Conservation (phyloP, 164 flowering plant species). For the Magnolia officinalis region DNA sequence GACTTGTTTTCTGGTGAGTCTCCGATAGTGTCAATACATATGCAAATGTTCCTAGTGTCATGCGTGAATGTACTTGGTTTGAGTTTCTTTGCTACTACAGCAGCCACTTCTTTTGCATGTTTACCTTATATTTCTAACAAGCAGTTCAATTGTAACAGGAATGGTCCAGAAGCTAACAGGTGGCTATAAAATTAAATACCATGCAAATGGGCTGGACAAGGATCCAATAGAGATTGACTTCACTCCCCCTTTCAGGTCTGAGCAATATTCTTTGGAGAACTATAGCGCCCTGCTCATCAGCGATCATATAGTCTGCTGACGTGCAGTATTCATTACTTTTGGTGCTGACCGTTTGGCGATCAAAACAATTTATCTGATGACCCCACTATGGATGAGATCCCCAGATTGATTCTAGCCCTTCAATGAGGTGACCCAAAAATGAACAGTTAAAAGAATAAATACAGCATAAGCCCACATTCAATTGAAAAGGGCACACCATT, state of each 20-base stretch:
- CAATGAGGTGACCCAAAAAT: too few species aligned
- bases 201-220: conserved; percentile 71
- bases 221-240: conserved; percentile 96
- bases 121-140: conserved; percentile 3
- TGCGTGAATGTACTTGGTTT: not conserved
- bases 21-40: not conserved
- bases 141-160: conserved; percentile 41
- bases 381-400: not conserved
- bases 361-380: not conserved
- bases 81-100: not conserved
- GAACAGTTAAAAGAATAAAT: too few species aligned
- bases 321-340: not conserved
- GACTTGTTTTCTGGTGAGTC: conserved; percentile 74
- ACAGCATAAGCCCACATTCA: not conserved
- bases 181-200: conserved; percentile 77
- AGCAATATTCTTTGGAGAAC: not conserved
- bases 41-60: not conserved
- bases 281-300: not conserved
- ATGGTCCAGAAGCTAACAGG: conserved; percentile 91
- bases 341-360: not conserved
- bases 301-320: not conserved
- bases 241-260: conserved; percentile 96
- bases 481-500: not conserved
- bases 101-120: not conserved
- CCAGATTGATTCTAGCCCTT: not conserved